phyloP scores from a whole-genome alignment of 768 basidiomycete species.

The Rubroboletus satanas region DNA sequence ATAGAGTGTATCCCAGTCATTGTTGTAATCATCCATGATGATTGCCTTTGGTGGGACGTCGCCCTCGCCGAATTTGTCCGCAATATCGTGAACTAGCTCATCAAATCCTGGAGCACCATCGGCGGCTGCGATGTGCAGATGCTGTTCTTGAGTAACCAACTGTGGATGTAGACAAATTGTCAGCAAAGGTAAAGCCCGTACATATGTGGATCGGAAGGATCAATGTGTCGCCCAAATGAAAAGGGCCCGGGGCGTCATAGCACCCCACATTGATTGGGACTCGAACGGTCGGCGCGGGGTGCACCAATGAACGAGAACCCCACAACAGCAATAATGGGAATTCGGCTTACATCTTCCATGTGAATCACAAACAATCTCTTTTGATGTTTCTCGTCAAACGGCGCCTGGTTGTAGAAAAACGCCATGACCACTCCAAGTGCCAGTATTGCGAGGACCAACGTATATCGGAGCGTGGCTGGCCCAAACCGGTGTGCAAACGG shows the following conservation, averaged over 20 bases:
- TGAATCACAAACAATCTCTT: conserved; percentile 82
- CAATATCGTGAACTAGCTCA: conserved; percentile 57
- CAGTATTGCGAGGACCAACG: conserved; percentile 44
- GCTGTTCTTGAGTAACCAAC: conserved; percentile 68
- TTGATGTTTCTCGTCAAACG: conserved; percentile 85
- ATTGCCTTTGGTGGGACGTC: conserved; percentile 42
- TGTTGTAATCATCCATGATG: conserved; percentile 69
- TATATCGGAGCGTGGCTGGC: conserved; percentile 33
- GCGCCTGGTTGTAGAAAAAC: conserved; percentile 52
- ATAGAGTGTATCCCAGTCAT: conserved; percentile 86
- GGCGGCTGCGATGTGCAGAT: conserved; percentile 76
- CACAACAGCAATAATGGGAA: neutral
- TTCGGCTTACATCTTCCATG: conserved; percentile 70
- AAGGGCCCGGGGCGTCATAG: neutral
- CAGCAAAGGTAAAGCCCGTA: neutral
- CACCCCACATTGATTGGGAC: neutral
- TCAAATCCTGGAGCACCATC: conserved; percentile 80
- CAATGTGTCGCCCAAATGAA: neutral
- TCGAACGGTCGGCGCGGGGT: neutral
- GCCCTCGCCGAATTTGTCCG: conserved; percentile 51
- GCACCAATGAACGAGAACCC: neutral
- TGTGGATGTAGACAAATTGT: conserved; percentile 26
- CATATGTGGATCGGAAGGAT: neutral
- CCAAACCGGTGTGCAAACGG: conserved; percentile 78
- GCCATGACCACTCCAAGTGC: conserved; percentile 51